Percentiles rank a stretch among this genome's conserved stretches.
Evolutionary conservation across 2,329 filamentous ascomycete species (phyloP).

Genomic region (Fusarium dlaminii): DNA sequence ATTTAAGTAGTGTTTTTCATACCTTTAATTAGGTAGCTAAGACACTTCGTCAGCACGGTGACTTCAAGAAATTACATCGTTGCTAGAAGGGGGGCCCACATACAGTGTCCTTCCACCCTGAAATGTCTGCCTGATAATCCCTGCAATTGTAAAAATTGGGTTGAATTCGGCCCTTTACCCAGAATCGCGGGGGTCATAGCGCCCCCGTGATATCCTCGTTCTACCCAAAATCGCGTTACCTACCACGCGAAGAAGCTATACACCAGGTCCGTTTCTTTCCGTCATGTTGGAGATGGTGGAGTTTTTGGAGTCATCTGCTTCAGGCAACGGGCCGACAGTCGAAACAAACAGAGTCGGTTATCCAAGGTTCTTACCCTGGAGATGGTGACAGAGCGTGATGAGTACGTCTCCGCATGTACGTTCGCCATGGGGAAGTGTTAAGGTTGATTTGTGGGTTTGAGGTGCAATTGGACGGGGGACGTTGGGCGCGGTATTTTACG

Average conservation of each 20-base stretch:
- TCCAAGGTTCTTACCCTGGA: neutral
- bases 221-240: neutral
- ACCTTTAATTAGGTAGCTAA: too few species aligned
- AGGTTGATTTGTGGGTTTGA: constrained; percentile 26
- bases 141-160: neutral
- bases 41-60: too few species aligned
- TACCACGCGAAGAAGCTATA: constrained; percentile 1
- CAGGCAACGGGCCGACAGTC: constrained; percentile 5
- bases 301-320: constrained; percentile 19
- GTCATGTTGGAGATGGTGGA: neutral
- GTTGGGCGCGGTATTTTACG: neutral
- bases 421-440: constrained; percentile 2
- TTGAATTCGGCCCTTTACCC: constrained; percentile 28
- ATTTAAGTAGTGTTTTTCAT: too few species aligned
- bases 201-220: constrained; percentile 24
- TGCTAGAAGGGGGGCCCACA: too few species aligned
- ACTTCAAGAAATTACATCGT: too few species aligned
- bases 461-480: neutral
- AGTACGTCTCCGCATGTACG: neutral
- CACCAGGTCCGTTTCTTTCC: constrained; percentile 13
- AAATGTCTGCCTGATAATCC: constrained; percentile 14
- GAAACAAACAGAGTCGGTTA: neutral
- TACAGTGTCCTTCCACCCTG: too few species aligned
- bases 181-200: constrained; percentile 28
- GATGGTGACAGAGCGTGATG: neutral